Conservation (phyloP, 345 rosid genomes). For the Dimocarpus longan region DNA sequence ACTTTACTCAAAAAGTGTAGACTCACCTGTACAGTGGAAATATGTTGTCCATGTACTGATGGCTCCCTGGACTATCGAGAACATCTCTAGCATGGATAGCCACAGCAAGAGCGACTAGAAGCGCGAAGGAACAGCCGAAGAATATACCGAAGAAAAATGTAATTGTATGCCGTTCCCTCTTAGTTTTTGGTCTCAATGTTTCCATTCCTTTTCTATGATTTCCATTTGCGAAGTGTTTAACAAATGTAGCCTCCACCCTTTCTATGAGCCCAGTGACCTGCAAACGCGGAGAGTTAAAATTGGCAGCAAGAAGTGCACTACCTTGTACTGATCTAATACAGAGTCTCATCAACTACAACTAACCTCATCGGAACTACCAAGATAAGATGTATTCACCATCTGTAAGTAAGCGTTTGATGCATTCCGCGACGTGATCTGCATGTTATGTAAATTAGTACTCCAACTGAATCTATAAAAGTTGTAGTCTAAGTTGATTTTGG, state of each 20-base stretch:
- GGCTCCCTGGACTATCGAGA: slow-evolving; percentile 42
- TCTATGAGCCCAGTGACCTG: slow-evolving; percentile 67
- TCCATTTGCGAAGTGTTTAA: slow-evolving; percentile 78
- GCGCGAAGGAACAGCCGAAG: slow-evolving; percentile 66
- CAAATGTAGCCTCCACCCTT: slow-evolving; percentile 60
- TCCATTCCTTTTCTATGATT: slow-evolving; percentile 70
- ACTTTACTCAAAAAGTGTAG: not conserved
- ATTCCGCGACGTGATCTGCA: slow-evolving; percentile 58
- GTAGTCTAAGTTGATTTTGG: not conserved
- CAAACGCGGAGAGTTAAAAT: not conserved
- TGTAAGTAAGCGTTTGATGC: slow-evolving; percentile 63
- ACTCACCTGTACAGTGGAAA: slow-evolving; percentile 74
- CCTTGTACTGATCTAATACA: not conserved
- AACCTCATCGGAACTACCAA: slow-evolving; percentile 85
- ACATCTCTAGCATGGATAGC: slow-evolving; percentile 56
- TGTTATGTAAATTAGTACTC: not conserved
- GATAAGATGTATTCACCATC: slow-evolving; percentile 68
- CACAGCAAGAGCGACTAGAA: slow-evolving; percentile 51
- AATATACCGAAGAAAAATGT: slow-evolving; percentile 68
- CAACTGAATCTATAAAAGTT: not conserved
- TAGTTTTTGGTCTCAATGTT: slow-evolving; percentile 56
- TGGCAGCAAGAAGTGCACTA: not conserved
- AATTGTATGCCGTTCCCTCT: slow-evolving; percentile 59
- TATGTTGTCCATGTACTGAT: slow-evolving; percentile 66
- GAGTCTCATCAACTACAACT: not conserved